A percentile compares a stretch with the other conserved stretches of the same genome.
phyloP scores from a whole-genome alignment of 805 yeast genomes.

The Pichia manshurica region DNA sequence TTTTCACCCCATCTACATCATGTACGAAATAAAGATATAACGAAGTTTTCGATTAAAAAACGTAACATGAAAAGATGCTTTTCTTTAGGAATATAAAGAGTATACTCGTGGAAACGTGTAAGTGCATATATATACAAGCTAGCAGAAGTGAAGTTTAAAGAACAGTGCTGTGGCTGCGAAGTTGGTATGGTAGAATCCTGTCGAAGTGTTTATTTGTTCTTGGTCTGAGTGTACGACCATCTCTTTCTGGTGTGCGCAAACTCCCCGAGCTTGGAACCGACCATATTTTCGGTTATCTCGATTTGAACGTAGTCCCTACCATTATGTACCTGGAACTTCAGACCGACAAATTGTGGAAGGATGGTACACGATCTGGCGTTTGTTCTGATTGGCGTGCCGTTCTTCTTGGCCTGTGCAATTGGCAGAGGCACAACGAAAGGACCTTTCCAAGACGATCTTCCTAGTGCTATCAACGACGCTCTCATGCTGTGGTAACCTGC shows the following conservation, averaged over 20 bases:
- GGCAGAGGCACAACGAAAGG: slow-evolving; percentile 95
- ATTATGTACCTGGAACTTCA: slow-evolving; percentile 91
- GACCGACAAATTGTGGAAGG: slow-evolving; percentile 91
- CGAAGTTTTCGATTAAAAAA: too few species aligned
- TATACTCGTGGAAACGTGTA: too few species aligned
- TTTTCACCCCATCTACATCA: too few species aligned
- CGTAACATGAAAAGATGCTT: too few species aligned
- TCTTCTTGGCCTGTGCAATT: slow-evolving; percentile 74
- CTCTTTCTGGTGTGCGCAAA: slow-evolving; percentile 91
- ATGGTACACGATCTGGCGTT: slow-evolving; percentile 93
- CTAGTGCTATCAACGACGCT: slow-evolving; percentile 34
- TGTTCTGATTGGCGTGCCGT: slow-evolving; percentile 87
- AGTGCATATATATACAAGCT: too few species aligned
- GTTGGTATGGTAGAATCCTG: too few species aligned
- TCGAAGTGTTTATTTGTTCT: slow-evolving; percentile 39
- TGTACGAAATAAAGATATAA: too few species aligned
- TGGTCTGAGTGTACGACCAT: slow-evolving; percentile 74
- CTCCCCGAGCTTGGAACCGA: slow-evolving; percentile 91
- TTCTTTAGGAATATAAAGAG: too few species aligned
- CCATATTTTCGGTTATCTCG: slow-evolving; percentile 90
- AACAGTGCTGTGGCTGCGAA: too few species aligned
- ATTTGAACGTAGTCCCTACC: slow-evolving; percentile 91
- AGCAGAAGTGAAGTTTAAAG: too few species aligned
- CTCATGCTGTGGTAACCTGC: slow-evolving; percentile 29
- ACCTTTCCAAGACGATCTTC: slow-evolving; percentile 64